A percentile compares a stretch with the other conserved stretches of the same genome.
Conservation (phyloP, 2,329 filamentous ascomycete species). For the Colletotrichum paranaense region DNA sequence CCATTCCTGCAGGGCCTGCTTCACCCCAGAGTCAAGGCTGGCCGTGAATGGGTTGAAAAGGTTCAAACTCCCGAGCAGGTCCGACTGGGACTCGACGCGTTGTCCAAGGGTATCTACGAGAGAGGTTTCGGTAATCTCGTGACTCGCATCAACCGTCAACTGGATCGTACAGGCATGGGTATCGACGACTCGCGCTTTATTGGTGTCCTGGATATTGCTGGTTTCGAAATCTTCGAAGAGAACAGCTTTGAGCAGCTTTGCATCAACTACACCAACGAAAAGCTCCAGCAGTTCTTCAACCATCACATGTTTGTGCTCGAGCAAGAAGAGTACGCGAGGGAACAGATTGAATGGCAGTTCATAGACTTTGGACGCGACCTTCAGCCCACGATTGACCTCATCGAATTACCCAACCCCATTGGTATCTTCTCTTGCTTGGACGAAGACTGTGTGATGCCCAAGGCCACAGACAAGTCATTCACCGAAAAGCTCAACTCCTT, state of each 20-base stretch:
- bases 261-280: slow-evolving; percentile 99
- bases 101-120: slow-evolving; percentile 98
- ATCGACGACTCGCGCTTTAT: slow-evolving; percentile 95
- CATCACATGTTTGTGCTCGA: slow-evolving; percentile 99
- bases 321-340: slow-evolving; percentile 96
- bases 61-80: slow-evolving; percentile 98
- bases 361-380: slow-evolving; percentile 98
- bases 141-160: slow-evolving; percentile 87
- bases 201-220: slow-evolving; percentile 97
- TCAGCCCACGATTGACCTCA: slow-evolving; percentile 97
- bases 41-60: slow-evolving; percentile 98
- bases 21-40: slow-evolving; percentile 94
- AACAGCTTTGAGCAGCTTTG: slow-evolving; percentile 99
- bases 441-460: slow-evolving; percentile 98
- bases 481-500: slow-evolving; percentile 97
- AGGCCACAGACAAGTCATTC: slow-evolving; percentile 95
- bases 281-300: slow-evolving; percentile 99
- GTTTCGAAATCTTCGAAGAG: slow-evolving; percentile 97
- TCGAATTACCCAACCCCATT: slow-evolving; percentile 95
- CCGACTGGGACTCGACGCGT: slow-evolving; percentile 86
- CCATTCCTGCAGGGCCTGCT: slow-evolving; percentile 89
- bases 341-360: slow-evolving; percentile 99
- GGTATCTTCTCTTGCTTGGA: slow-evolving; percentile 99
- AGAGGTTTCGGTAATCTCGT: slow-evolving; percentile 95
- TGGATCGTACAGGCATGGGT: slow-evolving; percentile 84